Evolutionary conservation across 352 stramenopile genomes (phyloP).

Genomic region (Pythium angustatum): DNA sequence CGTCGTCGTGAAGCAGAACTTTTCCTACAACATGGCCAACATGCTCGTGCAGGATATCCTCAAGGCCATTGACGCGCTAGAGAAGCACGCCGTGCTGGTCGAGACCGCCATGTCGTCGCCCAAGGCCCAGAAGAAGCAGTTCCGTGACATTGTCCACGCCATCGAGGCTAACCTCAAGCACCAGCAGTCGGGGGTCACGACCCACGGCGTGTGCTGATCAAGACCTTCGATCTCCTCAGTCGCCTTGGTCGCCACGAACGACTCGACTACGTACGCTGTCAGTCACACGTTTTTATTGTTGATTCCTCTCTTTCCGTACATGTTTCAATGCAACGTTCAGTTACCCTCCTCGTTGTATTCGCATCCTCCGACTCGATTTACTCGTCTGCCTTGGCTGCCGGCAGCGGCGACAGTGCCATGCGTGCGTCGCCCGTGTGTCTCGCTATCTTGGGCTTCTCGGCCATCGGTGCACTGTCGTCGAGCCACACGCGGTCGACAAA

Average conservation of each 20-base stretch:
- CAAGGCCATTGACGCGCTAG: slow-evolving; percentile 78
- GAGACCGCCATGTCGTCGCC: slow-evolving; percentile 78
- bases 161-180: slow-evolving; percentile 72
- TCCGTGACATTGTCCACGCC: slow-evolving; percentile 67
- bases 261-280: too few relatives aligned
- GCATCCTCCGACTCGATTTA: too few relatives aligned
- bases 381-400: too few relatives aligned
- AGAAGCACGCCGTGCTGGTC: slow-evolving; percentile 76
- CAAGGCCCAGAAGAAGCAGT: slow-evolving; percentile 71
- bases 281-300: too few relatives aligned
- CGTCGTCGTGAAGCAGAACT: slow-evolving; percentile 91
- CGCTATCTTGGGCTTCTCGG: slow-evolving; percentile 33
- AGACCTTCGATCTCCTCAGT: too few relatives aligned
- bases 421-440: not conserved
- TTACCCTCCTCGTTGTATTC: not conserved
- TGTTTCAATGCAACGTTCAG: not conserved
- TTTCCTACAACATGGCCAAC: slow-evolving; percentile 86
- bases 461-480: slow-evolving; percentile 39
- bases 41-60: slow-evolving; percentile 88
- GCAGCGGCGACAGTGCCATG: slow-evolving; percentile 14
- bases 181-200: slow-evolving; percentile 74
- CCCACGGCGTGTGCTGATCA: slow-evolving; percentile 77
- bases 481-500: slow-evolving; percentile 48
- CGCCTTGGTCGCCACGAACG: too few relatives aligned
- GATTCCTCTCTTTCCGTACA: not conserved